Conservation (phyloP, 257 asterid genomes). For the Solanum chaucha region DNA sequence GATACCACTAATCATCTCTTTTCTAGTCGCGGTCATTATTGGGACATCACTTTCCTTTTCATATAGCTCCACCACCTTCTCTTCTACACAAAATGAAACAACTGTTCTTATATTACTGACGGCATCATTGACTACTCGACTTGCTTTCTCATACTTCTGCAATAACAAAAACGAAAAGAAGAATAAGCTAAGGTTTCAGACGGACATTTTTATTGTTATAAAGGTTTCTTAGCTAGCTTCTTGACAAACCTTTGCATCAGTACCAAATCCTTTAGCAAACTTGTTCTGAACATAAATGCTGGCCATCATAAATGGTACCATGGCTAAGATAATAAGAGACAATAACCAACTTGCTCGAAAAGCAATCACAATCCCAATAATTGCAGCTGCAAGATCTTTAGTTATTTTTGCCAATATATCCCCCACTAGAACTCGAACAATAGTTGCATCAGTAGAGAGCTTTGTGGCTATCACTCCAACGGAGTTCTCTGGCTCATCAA, state of each 20-base stretch:
- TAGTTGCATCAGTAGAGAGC: conserved; percentile 59
- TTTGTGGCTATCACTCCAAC: conserved; percentile 58
- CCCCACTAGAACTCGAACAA: conserved; percentile 51
- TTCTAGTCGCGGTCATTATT: conserved; percentile 23
- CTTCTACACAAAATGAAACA: conserved; percentile 59
- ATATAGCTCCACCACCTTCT: conserved; percentile 45
- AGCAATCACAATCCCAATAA: conserved; percentile 47
- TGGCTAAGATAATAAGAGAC: conserved; percentile 45
- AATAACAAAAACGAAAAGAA: no score
- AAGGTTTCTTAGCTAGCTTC: no score
- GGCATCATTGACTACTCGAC: conserved; percentile 60
- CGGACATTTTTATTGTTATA: no score
- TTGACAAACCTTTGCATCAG: conserved; percentile 45
- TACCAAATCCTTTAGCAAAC: conserved; percentile 50
- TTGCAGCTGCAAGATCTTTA: conserved; percentile 39
- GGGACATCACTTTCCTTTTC: conserved; percentile 46
- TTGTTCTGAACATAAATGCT: conserved; percentile 39
- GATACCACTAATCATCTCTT: conserved; percentile 43
- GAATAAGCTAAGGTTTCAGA: no score
- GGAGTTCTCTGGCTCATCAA: conserved; percentile 42
- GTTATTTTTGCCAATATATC: conserved; percentile 46
- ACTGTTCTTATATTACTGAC: conserved; percentile 63
- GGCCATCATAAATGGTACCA: conserved; percentile 43
- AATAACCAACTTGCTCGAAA: conserved; percentile 65
- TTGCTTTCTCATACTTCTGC: conserved; percentile 62